These are phyloP conservation scores for Aquilaria yunnanensis DNA, from an alignment of 345 rosid genomes.

Conservation along the genomic window DNA sequence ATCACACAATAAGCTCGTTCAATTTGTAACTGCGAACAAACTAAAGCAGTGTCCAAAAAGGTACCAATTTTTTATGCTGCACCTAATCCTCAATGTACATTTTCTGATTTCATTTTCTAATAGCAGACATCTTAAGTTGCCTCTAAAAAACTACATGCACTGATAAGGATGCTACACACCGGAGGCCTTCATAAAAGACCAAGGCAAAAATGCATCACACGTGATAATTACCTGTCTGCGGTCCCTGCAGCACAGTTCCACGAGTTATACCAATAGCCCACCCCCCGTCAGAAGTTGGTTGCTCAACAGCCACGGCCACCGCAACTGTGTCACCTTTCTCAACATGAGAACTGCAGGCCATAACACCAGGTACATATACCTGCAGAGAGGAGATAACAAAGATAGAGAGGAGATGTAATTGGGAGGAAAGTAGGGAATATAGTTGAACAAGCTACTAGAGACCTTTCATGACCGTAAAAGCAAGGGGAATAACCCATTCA, in stretches of 20 bases:
- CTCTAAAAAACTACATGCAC: no score
- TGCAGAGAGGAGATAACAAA: constrained; percentile 29
- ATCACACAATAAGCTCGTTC: background rate
- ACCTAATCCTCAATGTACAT: no score
- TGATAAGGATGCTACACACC: no score
- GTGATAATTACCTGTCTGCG: constrained; percentile 49
- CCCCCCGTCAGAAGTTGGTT: constrained; percentile 55
- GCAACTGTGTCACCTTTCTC: constrained; percentile 93
- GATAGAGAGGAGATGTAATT: constrained; percentile 1
- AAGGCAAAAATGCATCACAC: background rate
- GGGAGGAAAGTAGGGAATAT: no score
- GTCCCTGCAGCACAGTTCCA: constrained; percentile 84
- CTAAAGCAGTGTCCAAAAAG: background rate
- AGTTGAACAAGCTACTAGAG: no score
- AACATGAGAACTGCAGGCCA: constrained; percentile 97
- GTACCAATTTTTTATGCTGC: no score
- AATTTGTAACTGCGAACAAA: background rate
- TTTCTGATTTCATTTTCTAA: no score
- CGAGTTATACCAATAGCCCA: constrained; percentile 86
- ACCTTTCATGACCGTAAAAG: no score
- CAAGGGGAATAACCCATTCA: no score
- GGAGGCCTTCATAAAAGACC: no score
- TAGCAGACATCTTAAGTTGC: no score
- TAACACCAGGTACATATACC: constrained; percentile 94
- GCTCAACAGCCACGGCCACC: constrained; percentile 92